phyloP scores from a whole-genome alignment of 1,284 basidiomycete genomes.

The Nidula niveotomentosa region DNA sequence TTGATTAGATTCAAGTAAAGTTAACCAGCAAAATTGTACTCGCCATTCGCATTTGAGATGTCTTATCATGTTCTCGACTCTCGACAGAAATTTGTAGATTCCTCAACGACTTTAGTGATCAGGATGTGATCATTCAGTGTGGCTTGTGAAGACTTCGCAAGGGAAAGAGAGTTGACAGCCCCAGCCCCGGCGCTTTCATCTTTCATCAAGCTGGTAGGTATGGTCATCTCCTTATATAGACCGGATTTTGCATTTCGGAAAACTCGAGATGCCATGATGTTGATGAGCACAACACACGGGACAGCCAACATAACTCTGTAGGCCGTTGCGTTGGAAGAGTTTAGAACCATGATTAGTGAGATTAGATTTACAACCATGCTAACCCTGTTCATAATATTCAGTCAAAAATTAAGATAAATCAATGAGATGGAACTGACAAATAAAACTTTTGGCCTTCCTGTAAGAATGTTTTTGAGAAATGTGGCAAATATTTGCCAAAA shows the following conservation, averaged over 20 bases:
- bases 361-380: conserved; percentile 8
- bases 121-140: no score
- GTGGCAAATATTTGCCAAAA: background rate
- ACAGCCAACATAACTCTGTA: conserved; percentile 5
- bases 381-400: conserved; percentile 2
- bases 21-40: no score
- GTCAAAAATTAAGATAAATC: background rate
- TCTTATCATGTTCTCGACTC: no score
- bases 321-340: background rate
- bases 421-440: background rate
- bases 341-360: conserved; percentile 3
- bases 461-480: background rate
- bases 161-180: no score
- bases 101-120: no score
- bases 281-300: conserved; percentile 9
- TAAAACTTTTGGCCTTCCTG: background rate
- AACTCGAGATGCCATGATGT: conserved; percentile 13
- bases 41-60: no score
- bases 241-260: conserved; percentile 5
- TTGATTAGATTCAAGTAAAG: no score
- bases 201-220: no score
- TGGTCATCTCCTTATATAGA: no score
- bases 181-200: no score
- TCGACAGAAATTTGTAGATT: no score
- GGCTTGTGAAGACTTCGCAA: no score